phyloP scores from a whole-genome alignment of 1,139 yeast genomes.

The Scheffersomyces lignicola region DNA sequence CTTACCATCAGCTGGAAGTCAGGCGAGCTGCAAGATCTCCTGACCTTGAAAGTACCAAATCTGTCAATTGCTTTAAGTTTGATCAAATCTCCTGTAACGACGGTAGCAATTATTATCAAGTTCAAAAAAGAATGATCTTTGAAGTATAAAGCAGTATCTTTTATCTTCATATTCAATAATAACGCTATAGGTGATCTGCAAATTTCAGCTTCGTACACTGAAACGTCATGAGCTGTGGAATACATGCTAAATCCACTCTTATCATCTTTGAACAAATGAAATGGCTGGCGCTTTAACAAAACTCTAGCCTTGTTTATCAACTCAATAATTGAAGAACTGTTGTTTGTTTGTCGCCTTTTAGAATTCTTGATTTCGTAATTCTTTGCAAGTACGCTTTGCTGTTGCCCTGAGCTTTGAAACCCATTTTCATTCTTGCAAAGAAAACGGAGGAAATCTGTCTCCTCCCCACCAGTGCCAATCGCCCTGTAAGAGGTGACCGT shows the following conservation, averaged over 20 bases:
- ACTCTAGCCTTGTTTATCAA: conserved; percentile 76
- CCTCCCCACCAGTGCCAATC: conserved; percentile 14
- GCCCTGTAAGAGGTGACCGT: conserved; percentile 46
- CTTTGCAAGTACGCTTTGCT: conserved; percentile 15
- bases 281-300: conserved; percentile 76
- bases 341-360: conserved; percentile 21
- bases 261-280: conserved; percentile 68
- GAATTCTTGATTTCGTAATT: conserved; percentile 24
- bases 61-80: conserved; percentile 31
- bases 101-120: conserved; percentile 29
- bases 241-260: conserved; percentile 46
- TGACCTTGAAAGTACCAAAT: conserved; percentile 20
- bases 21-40: conserved; percentile 22
- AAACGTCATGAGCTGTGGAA: conserved; percentile 77
- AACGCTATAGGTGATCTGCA: conserved; percentile 63
- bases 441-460: conserved; percentile 27
- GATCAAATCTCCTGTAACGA: conserved; percentile 27
- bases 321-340: conserved; percentile 46
- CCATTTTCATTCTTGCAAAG: conserved; percentile 25
- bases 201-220: conserved; percentile 58
- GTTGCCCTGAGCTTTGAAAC: conserved; percentile 19
- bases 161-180: conserved; percentile 52
- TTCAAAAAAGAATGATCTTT: conserved; percentile 24
- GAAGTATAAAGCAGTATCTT: conserved; percentile 24
- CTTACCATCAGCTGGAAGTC: conserved; percentile 24